phyloP scores from a whole-genome alignment of 2,329 filamentous ascomycete genomes.

The Podosphaera leucotricha region DNA sequence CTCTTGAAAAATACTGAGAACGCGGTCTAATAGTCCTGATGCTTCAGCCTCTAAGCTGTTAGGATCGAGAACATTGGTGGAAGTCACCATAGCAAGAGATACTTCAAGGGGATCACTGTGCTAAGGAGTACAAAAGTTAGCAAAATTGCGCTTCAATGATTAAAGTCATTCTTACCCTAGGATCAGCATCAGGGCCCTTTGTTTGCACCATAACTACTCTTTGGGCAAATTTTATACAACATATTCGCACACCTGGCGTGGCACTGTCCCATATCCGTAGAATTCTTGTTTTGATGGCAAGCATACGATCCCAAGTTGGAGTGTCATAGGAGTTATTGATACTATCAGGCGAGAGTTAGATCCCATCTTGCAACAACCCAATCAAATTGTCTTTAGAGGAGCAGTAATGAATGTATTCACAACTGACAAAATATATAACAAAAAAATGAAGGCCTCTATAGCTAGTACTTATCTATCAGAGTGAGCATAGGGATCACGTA shows the following conservation, averaged over 20 bases:
- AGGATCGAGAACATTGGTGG: conserved; percentile 59
- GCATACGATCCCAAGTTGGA: conserved; percentile 69
- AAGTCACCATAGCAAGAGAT: conserved; percentile 64
- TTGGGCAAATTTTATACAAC: conserved; percentile 95
- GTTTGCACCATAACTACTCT: conserved; percentile 83
- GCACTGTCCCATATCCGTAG: conserved; percentile 70
- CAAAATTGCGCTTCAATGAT: background rate
- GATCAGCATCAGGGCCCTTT: conserved; percentile 56
- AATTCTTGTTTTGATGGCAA: conserved; percentile 70
- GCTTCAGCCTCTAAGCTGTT: conserved; percentile 79
- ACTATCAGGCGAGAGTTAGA: conserved; percentile 25
- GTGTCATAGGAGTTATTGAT: conserved; percentile 68
- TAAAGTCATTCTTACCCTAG: conserved; percentile 37
- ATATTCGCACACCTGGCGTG: conserved; percentile 55
- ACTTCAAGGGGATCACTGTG: conserved; percentile 57
- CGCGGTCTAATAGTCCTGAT: conserved; percentile 68
- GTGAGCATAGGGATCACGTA: conserved; percentile 29
- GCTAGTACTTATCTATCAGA: background rate
- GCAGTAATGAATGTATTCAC: too few relatives aligned
- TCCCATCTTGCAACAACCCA: conserved; percentile 1
- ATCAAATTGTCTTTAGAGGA: too few relatives aligned
- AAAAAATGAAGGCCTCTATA: background rate
- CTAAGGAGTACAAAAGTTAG: conserved; percentile 18
- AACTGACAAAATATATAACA: background rate
- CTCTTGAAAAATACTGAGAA: conserved; percentile 68